Base-by-base conservation (phyloP, 1,284 basidiomycete genomes). In the Mycena sp. region DNA sequence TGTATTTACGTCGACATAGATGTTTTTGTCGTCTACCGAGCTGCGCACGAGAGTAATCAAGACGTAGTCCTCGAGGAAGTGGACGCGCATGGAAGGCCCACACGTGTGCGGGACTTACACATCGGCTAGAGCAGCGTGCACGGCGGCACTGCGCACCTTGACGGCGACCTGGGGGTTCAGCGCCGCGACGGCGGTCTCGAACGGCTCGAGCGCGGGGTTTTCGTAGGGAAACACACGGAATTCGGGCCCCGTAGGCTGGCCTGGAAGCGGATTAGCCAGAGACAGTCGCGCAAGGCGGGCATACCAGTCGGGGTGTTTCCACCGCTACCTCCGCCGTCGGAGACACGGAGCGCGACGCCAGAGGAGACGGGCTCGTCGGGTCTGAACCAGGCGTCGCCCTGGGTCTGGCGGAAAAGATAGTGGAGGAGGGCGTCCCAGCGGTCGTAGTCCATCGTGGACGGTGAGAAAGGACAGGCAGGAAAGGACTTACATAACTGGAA, bases 81-180 rank as follows among this genome's bases (percentile, higher is more conserved):
- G n/a, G n/a, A n/a, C n/a, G n/a, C n/a, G n/a, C n/a, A n/a, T n/a
- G n/a, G n/a, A n/a, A n/a, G n/a, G n/a, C n/a, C n/a, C n/a, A n/a
- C n/a, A n/a, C n/a, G n/a, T n/a, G n/a, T n/a, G n/a, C n/a, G n/a
- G n/a, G n/a, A n/a, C 89, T 79, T 73, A 89, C 89, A 87, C 81
- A 74, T 90, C 86, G 28, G 88, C 85, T 51, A 93, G 81, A 30
- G 93, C 92, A 50, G 92, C 93, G 67, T 94, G 91, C 0, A 94
- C 91, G 4, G 92, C 90, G 5, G 92, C 92, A 61, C 86, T 90
- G 38, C 93, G 85, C 54, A 94, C 85, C 73, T 94, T 94, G 72
- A 95, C 87, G 2, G 92, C 93, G 38, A 94, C 92, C 70, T 90
- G 86, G 6, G 91, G 90, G 74, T 94, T 94, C 67, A 95, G 81